phyloP scores from a whole-genome alignment of 306 rosid genomes.

The Crotalaria pallida region DNA sequence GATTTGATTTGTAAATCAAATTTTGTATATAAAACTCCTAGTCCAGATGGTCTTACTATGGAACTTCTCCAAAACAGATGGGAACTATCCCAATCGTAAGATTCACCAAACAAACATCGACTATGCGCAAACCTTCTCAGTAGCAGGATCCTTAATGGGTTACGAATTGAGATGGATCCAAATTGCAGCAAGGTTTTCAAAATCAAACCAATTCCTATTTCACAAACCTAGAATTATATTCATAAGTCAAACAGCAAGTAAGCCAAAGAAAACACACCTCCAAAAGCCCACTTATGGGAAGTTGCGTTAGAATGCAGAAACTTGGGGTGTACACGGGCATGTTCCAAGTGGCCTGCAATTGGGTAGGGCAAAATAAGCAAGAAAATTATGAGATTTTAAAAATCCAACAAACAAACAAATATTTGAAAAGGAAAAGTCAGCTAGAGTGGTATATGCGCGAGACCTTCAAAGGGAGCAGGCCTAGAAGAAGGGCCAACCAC shows the following conservation, averaged over 20 bases:
- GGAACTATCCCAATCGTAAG: too few relatives aligned
- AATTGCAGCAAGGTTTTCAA: background rate
- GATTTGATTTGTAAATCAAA: too few relatives aligned
- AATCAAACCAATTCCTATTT: background rate
- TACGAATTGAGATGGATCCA: too few relatives aligned
- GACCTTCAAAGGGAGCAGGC: slow-evolving; percentile 29
- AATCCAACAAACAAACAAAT: background rate
- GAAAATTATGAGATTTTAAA: background rate
- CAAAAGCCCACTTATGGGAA: slow-evolving; percentile 98
- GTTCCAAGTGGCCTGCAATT: slow-evolving; percentile 67
- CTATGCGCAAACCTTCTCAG: too few relatives aligned
- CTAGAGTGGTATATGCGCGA: background rate
- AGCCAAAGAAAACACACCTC: slow-evolving; percentile 48
- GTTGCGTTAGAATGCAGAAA: slow-evolving; percentile 98
- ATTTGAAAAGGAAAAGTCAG: background rate
- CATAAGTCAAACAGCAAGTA: background rate
- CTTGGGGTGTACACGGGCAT: slow-evolving; percentile 93
- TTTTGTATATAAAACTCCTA: too few relatives aligned
- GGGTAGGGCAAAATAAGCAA: slow-evolving; percentile 4
- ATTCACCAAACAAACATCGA: too few relatives aligned
- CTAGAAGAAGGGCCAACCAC: slow-evolving; percentile 34
- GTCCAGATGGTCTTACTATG: too few relatives aligned
- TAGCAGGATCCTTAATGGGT: too few relatives aligned
- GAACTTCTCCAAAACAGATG: too few relatives aligned
- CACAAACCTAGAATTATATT: background rate